Base-by-base conservation (phyloP, 2,329 filamentous ascomycete genomes). In the Dactylellina parvicollis region DNA sequence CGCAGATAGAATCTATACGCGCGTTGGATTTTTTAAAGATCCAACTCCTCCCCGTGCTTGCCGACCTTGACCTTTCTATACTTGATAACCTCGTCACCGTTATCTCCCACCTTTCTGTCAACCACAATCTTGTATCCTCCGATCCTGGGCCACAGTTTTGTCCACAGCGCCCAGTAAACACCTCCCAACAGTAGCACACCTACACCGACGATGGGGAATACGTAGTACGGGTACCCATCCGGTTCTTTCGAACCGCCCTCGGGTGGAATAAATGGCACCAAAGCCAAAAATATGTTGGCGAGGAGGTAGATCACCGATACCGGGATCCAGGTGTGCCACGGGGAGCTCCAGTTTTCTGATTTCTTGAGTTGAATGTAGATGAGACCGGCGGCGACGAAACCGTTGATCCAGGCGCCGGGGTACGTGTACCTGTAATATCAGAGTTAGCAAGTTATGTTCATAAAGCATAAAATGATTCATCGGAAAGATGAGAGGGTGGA, bases 231-330 rank as follows among this genome's bases (percentile, higher is more conserved):
- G 40, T 86, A 86, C 0, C 82, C 81, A 55, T 83, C 81, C 80
- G 81, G 83, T 75, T 80, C 81, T 1, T 59, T 24, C 7, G 55
- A 38, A n/a, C 54, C 69, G 1, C 81, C 82, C 32, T 81, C 81
- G 0, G 85, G 86, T 1, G 86, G 85, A 46, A 87, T 83, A 61
- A 87, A 86, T 0, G 86, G 86, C 0, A 85, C 84, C 0, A 86
- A 36, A 1, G 83, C 83, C 7, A 87, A 81, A 73, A 86, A 86
- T 24, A 84, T 77, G 75, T 86, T 87, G 75, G 82, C 80, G 3
- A 86, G 77, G 0, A 86, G 77, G 75, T 84, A 87, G 18, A 86
- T 65, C 1, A 86, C 54, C 0, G 81, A 81, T 3, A 86, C 80
- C 0, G 84, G 84, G 14, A 85, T 79, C 59, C 80, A 83, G 0